These are phyloP conservation scores for Cutaneotrichosporon sp. DNA, from an alignment of 1,284 basidiomycete genomes.

Conservation along the genomic window DNA sequence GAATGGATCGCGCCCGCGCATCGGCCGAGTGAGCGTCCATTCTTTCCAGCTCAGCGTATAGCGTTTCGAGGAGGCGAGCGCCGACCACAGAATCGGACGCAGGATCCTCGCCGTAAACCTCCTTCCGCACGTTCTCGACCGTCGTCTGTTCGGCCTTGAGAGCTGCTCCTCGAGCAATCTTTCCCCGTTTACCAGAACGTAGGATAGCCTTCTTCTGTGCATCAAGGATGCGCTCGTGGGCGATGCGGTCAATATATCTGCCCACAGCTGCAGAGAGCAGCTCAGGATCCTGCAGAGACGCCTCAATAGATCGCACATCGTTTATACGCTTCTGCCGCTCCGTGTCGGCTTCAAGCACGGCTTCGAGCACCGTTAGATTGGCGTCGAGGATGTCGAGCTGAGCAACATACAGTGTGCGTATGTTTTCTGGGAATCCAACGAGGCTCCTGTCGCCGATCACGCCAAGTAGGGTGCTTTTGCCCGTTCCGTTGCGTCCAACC, in stretches of 20 bases:
- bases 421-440: conserved; percentile 67
- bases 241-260: conserved; percentile 4
- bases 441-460: conserved; percentile 77
- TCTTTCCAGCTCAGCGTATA: conserved; percentile 24
- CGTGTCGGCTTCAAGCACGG: conserved; percentile 2
- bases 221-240: conserved; percentile 6
- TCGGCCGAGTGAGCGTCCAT: conserved; percentile 53
- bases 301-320: conserved; percentile 8
- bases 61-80: conserved; percentile 63
- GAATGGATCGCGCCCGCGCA: conserved; percentile 56
- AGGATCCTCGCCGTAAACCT: conserved; percentile 1
- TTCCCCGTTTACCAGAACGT: conserved; percentile 16
- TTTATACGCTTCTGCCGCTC: conserved; percentile 10
- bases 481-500: conserved; percentile 57
- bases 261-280: not conserved
- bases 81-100: conserved; percentile 5
- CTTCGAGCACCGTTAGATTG: conserved; percentile 15
- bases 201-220: conserved; percentile 19
- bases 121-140: conserved; percentile 8
- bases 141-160: conserved; percentile 17
- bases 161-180: conserved; percentile 17
- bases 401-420: conserved; percentile 70
- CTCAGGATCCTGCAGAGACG: not conserved
- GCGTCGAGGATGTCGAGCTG: conserved; percentile 93
- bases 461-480: conserved; percentile 51